A percentile compares a stretch with the other conserved stretches of the same genome.
Conservation (phyloP, 2,329 filamentous ascomycete genomes). For the Cladosporium austrohemisphaericum region DNA sequence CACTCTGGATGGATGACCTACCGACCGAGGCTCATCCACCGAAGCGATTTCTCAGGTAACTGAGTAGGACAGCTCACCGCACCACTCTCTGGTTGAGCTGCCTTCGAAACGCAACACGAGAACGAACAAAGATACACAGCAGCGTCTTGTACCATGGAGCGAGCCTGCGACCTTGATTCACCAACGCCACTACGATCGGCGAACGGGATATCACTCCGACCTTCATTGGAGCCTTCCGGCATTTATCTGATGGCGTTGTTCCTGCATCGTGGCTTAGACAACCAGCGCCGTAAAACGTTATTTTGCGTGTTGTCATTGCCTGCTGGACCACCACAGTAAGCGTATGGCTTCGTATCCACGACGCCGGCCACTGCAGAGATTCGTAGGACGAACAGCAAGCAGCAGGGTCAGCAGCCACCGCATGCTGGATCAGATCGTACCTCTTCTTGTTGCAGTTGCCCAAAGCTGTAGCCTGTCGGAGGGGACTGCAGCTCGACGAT, state of each 20-base stretch:
- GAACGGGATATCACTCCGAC: not conserved
- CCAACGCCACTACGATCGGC: too few relatives aligned
- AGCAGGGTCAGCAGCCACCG: not conserved
- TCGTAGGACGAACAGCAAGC: not conserved
- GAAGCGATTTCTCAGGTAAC: not conserved
- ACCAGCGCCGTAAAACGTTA: not conserved
- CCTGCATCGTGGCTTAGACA: conserved; percentile 1
- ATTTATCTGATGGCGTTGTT: not conserved
- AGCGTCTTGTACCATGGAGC: not conserved
- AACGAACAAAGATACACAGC: not conserved
- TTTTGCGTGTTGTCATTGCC: not conserved
- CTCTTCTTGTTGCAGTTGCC: not conserved
- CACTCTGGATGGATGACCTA: too few relatives aligned
- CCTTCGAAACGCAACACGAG: not conserved
- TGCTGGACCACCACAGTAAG: too few relatives aligned
- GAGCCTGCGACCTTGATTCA: too few relatives aligned
- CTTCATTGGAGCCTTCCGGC: not conserved
- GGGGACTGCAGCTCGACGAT: too few relatives aligned
- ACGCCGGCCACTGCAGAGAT: not conserved
- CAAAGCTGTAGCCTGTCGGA: too few relatives aligned
- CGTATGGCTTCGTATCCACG: not conserved
- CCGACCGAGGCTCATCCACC: not conserved
- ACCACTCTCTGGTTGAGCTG: too few relatives aligned
- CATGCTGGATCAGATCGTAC: not conserved
- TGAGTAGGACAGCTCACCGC: too few relatives aligned